These are phyloP conservation scores for Aspergillus sp. DNA, from an alignment of 2,329 filamentous ascomycete genomes.

Conservation along the genomic window DNA sequence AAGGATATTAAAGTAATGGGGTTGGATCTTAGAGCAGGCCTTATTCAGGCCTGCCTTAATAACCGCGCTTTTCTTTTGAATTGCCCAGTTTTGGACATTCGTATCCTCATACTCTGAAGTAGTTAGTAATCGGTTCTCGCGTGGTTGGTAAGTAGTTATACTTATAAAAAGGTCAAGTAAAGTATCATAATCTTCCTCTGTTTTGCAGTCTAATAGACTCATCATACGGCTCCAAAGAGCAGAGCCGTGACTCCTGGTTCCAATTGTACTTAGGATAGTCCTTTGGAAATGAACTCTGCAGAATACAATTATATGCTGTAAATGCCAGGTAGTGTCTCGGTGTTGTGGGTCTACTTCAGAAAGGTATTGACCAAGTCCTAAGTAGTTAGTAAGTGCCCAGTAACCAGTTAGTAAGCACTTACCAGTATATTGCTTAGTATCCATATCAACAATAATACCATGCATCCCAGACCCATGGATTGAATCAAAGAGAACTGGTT, in stretches of 20 bases:
- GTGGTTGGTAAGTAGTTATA: slow-evolving; percentile 3
- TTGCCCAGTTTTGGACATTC: slow-evolving; percentile 12
- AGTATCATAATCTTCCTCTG: slow-evolving; percentile 11
- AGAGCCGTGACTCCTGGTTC: slow-evolving; percentile 5
- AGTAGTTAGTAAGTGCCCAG: slow-evolving; percentile 8
- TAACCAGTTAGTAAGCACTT: slow-evolving; percentile 6
- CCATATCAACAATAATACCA: slow-evolving; percentile 15
- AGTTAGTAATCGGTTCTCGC: slow-evolving; percentile 8
- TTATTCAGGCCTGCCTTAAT: slow-evolving; percentile 13
- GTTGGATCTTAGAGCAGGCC: slow-evolving; percentile 10
- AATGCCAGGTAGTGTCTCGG: slow-evolving; percentile 13
- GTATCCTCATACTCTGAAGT: slow-evolving; percentile 6
- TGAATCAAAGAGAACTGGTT: slow-evolving; percentile 9
- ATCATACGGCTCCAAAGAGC: slow-evolving; percentile 14
- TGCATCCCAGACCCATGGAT: slow-evolving; percentile 10
- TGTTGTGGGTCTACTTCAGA: slow-evolving; percentile 14
- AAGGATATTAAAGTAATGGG: slow-evolving; percentile 10
- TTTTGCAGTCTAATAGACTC: slow-evolving; percentile 12
- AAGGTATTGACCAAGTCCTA: slow-evolving; percentile 17
- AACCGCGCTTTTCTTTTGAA: slow-evolving; percentile 10
- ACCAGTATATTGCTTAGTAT: slow-evolving; percentile 14
- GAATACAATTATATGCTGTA: slow-evolving; percentile 19
- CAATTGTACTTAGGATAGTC: slow-evolving; percentile 10
- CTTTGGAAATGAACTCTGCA: slow-evolving; percentile 17
- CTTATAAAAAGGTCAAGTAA: slow-evolving; percentile 7